phyloP scores from a whole-genome alignment of 768 basidiomycete genomes.

The Amanita polypyramis region DNA sequence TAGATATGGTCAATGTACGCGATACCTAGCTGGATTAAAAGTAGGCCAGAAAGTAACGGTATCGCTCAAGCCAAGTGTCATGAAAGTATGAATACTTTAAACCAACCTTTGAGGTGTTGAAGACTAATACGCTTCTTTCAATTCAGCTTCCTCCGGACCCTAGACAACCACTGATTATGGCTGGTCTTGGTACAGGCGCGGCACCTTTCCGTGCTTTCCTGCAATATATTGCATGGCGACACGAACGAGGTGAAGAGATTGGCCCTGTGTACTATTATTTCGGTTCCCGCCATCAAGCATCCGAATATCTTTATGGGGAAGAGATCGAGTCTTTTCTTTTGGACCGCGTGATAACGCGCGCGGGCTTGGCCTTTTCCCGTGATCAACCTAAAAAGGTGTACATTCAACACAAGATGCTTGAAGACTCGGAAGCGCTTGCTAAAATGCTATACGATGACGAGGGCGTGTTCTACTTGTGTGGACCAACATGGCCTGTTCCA shows the following conservation, averaged over 20 bases:
- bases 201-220: constrained; percentile 99
- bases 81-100: constrained; percentile 60
- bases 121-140: constrained; percentile 9
- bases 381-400: constrained; percentile 91
- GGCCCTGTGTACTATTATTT: constrained; percentile 98
- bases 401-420: constrained; percentile 97
- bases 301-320: constrained; percentile 95
- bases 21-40: constrained; percentile 79
- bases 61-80: constrained; percentile 96
- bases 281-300: constrained; percentile 89
- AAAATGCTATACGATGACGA: constrained; percentile 60
- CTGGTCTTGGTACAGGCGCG: constrained; percentile 95
- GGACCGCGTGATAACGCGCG: constrained; percentile 76
- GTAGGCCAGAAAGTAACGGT: constrained; percentile 92
- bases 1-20: constrained; percentile 91
- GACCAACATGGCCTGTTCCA: constrained; percentile 99
- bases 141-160: constrained; percentile 70
- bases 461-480: constrained; percentile 93
- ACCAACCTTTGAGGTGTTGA: neutral
- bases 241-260: constrained; percentile 63
- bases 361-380: constrained; percentile 94
- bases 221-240: constrained; percentile 85
- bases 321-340: constrained; percentile 91
- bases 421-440: constrained; percentile 73
- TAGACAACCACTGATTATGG: constrained; percentile 93